Percentiles rank a stretch among this genome's conserved stretches.
Conservation (phyloP, 305 asterid species). For the Solanum hybrid region DNA sequence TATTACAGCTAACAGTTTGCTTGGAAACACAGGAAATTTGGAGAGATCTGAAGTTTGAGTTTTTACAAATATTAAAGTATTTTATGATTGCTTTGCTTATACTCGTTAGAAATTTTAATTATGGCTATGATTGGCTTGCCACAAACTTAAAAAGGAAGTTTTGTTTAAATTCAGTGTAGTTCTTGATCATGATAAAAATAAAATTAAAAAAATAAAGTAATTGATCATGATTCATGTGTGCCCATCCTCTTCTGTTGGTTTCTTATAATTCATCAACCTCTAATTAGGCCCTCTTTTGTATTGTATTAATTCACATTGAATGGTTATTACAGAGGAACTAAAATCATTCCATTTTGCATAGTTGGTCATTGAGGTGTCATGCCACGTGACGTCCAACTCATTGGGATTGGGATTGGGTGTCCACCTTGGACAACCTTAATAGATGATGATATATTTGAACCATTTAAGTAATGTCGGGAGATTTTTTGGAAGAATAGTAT, state of each 20-base stretch:
- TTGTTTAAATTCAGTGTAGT: background rate
- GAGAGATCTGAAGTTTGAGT: background rate
- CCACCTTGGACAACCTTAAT: background rate
- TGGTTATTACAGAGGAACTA: background rate
- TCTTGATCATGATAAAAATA: background rate
- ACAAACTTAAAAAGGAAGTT: constrained; percentile 14
- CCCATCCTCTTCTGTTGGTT: background rate
- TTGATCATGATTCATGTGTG: background rate
- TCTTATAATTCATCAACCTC: background rate
- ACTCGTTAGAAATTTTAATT: constrained; percentile 8
- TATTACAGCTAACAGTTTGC: constrained; percentile 18
- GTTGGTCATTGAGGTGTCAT: background rate
- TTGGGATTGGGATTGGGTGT: background rate
- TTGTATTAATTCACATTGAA: background rate
- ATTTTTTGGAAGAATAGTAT: background rate
- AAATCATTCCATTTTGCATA: background rate
- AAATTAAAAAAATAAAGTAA: background rate
- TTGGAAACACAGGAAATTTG: constrained; percentile 8
- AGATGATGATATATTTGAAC: background rate
- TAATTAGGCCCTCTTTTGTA: background rate
- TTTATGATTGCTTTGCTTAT: constrained; percentile 16
- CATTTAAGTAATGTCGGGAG: background rate
- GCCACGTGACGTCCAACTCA: background rate
- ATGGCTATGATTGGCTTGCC: constrained; percentile 4
- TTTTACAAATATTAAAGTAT: background rate